Evolutionary conservation across 768 basidiomycete genomes (phyloP).

Genomic region (Mycena capillaripes): DNA sequence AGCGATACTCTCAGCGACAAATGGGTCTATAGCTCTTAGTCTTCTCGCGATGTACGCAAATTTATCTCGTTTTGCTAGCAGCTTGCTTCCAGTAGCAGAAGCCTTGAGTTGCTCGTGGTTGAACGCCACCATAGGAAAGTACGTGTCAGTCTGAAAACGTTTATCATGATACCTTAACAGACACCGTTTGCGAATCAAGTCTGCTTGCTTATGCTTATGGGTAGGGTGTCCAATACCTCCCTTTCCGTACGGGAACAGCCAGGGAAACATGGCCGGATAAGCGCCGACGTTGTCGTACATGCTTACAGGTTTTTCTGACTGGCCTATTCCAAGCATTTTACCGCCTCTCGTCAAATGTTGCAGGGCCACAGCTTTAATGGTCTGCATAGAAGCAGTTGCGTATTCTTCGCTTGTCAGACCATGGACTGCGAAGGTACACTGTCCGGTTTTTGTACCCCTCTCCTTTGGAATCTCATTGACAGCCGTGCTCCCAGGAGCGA

Average conservation of each 20-base stretch:
- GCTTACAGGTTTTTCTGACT: background rate
- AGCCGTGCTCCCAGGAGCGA: background rate
- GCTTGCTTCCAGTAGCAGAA: slow-evolving; percentile 43
- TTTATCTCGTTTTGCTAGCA: slow-evolving; percentile 38
- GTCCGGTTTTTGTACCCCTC: background rate
- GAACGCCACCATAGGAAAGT: slow-evolving; percentile 52
- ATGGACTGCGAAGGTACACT: background rate
- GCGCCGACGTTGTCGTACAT: slow-evolving; percentile 50
- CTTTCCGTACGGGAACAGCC: slow-evolving; percentile 8
- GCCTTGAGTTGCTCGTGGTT: slow-evolving; percentile 55
- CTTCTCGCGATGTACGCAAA: too few relatives aligned
- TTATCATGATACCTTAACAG: slow-evolving; percentile 50
- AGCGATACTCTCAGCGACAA: too few relatives aligned
- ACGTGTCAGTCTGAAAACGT: slow-evolving; percentile 43
- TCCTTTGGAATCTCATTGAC: background rate
- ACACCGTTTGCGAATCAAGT: slow-evolving; percentile 25
- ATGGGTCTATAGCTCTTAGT: too few relatives aligned
- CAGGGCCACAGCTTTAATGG: too few relatives aligned
- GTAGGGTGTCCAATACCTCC: too few relatives aligned
- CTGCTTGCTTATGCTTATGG: too few relatives aligned
- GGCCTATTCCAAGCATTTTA: background rate
- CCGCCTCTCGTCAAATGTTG: too few relatives aligned
- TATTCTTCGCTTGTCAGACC: too few relatives aligned
- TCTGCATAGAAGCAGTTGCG: too few relatives aligned
- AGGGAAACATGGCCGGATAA: slow-evolving; percentile 56